These are phyloP conservation scores for Quercus parvula DNA, from an alignment of 306 rosid genomes.

Conservation along the genomic window DNA sequence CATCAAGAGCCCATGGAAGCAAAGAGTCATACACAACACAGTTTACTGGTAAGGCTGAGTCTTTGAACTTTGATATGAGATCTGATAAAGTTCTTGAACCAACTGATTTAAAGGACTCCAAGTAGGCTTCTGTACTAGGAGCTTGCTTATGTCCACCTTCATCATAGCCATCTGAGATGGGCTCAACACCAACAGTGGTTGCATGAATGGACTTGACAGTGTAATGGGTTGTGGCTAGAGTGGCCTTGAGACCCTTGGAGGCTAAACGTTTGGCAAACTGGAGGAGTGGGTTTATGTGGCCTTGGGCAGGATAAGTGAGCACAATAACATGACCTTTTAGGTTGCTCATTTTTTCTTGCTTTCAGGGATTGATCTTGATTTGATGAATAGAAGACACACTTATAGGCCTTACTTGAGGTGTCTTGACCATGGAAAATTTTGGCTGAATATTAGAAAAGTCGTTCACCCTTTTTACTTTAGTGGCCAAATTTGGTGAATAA, in stretches of 20 bases:
- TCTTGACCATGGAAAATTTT: background rate
- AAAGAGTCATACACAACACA: conserved; percentile 39
- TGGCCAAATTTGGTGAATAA: background rate
- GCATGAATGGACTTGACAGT: conserved; percentile 29
- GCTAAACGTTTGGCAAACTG: conserved; percentile 44
- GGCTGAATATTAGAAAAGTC: background rate
- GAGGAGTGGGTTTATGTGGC: conserved; percentile 4
- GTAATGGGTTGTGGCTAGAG: conserved; percentile 34
- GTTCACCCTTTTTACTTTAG: background rate
- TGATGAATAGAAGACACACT: background rate
- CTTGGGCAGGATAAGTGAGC: conserved; percentile 20
- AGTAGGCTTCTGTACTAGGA: conserved; percentile 24
- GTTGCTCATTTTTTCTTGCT: conserved; percentile 11
- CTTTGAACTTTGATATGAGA: conserved; percentile 20
- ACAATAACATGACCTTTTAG: conserved; percentile 16
- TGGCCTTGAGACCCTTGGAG: conserved; percentile 33
- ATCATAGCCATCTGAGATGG: conserved; percentile 38
- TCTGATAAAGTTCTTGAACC: conserved; percentile 32
- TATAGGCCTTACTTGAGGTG: background rate
- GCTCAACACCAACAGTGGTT: conserved; percentile 10
- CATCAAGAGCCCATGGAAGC: conserved; percentile 45
- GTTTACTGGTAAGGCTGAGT: conserved; percentile 20
- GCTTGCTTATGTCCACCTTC: conserved; percentile 33
- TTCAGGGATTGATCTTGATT: background rate
- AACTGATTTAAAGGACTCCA: conserved; percentile 25